Conservation (phyloP, 2,329 filamentous ascomycete species). For the Sordariomycetes sp. region DNA sequence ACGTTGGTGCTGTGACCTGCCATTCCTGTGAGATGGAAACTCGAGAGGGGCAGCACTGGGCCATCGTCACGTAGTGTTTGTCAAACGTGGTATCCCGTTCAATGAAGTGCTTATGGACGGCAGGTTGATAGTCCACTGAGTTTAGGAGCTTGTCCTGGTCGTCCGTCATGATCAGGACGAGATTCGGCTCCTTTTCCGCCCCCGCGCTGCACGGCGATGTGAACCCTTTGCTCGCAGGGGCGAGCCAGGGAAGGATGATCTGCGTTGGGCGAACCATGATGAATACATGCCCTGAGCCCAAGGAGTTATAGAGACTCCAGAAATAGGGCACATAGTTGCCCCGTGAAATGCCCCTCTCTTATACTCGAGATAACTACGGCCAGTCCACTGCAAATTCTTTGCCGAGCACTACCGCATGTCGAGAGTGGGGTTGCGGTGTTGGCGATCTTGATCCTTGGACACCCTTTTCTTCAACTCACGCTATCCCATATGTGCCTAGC, state of each 20-base stretch:
- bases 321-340: too few species aligned
- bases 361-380: too few species aligned
- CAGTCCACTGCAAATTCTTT: too few species aligned
- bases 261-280: background rate
- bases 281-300: background rate
- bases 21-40: slow-evolving; percentile 53
- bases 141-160: slow-evolving; percentile 45
- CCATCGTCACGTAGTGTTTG: slow-evolving; percentile 43
- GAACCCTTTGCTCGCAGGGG: background rate
- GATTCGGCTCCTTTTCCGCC: slow-evolving; percentile 22
- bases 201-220: background rate
- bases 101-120: slow-evolving; percentile 33
- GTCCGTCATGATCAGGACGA: slow-evolving; percentile 48
- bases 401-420: too few species aligned
- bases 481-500: too few species aligned
- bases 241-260: background rate
- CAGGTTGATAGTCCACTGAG: slow-evolving; percentile 39
- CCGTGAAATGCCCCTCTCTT: too few species aligned
- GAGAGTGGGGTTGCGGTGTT: too few species aligned
- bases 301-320: too few species aligned
- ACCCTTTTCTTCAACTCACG: too few species aligned
- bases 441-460: too few species aligned
- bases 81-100: slow-evolving; percentile 38
- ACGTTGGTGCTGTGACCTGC: slow-evolving; percentile 61
- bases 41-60: slow-evolving; percentile 43